Evolutionary conservation across 352 stramenopile species (phyloP), one percentile per base, ranked within the genome.

Genomic region (Pythium plurisporium): DNA sequence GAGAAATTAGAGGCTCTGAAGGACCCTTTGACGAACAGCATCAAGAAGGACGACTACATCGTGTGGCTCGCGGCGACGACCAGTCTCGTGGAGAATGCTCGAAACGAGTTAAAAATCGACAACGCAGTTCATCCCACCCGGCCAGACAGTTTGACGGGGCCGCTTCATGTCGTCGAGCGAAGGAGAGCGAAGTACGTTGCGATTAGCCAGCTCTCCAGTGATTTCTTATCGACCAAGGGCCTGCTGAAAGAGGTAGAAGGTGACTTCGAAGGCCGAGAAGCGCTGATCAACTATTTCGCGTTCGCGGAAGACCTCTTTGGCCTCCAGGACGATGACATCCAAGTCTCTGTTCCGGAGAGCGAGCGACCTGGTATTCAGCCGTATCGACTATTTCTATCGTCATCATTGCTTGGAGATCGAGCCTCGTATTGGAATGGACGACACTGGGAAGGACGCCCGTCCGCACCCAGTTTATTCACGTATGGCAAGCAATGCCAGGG

Each of bases 121-220:
- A 99, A 99, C 49, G 91, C 90, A 0, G 68, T 98, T 19, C 94
- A 98, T 66, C 50, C 72, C 1, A 99, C 96, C 1, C 63, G 86
- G 5, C 87, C 91, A 10, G 96, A 99, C 60, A 89, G 94, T 20
- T 69, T 98, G 10, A 96, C 94, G 14, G 96, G 93, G 1, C 82
- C 80, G 0, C 62, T 91, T 23, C 74, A 82, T 12, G 79, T 98
- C 9, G 84, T 98, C 0, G 86, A 98, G 67, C 74, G 69, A 20
- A 76, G 96, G 14, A 65, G 95, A 25, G 86, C 96, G 29, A 98
- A 98, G 62, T 99, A 96, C 68, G 72, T 98, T 15, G 86, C 94
- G 20, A 91, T 99, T 43, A 96, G 83, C 36, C 70, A 75, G 15
- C 74, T 99, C 2, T 96, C 87, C 2, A 65, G 74, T 42, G 95